Evolutionary conservation across 1,139 yeast genomes (phyloP).

Genomic region (Kodamaea sp.): DNA sequence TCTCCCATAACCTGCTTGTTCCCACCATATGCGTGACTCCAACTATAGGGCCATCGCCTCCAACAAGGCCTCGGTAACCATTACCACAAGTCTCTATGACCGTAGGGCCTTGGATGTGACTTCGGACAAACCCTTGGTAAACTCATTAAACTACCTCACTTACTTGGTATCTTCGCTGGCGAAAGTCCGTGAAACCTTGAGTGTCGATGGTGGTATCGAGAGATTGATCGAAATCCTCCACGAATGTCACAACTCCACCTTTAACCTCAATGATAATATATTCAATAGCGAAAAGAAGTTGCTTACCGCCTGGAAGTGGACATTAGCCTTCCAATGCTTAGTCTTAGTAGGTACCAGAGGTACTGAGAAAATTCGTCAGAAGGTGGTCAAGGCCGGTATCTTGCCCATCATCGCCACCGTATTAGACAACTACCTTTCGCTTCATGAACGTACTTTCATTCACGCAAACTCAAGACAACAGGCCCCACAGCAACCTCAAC

Average conservation of each 20-base stretch:
- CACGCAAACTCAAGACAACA: constrained; percentile 30
- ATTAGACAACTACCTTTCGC: constrained; percentile 72
- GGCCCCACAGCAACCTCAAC: constrained; percentile 7
- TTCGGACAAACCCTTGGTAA: constrained; percentile 85
- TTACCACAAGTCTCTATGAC: constrained; percentile 86
- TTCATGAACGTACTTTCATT: constrained; percentile 41
- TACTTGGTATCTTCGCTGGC: constrained; percentile 84
- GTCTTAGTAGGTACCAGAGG: constrained; percentile 93
- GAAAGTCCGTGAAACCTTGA: constrained; percentile 85
- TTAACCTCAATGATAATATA: constrained; percentile 35
- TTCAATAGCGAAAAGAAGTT: constrained; percentile 52
- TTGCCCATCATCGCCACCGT: constrained; percentile 90
- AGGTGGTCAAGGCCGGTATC: constrained; percentile 89
- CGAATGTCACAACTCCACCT: constrained; percentile 60
- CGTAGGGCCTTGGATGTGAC: constrained; percentile 91
- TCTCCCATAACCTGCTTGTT: background rate
- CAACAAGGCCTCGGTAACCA: constrained; percentile 88
- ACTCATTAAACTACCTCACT: constrained; percentile 86
- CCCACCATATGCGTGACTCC: constrained; percentile 74
- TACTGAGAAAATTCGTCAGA: constrained; percentile 77
- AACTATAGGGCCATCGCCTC: constrained; percentile 76
- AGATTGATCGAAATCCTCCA: constrained; percentile 82
- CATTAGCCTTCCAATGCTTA: constrained; percentile 87
- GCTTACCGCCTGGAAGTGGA: constrained; percentile 94
- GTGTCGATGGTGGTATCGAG: constrained; percentile 90